Base-by-base conservation (phyloP, 106 monocot species). In the Dioscorea dumetorum region DNA sequence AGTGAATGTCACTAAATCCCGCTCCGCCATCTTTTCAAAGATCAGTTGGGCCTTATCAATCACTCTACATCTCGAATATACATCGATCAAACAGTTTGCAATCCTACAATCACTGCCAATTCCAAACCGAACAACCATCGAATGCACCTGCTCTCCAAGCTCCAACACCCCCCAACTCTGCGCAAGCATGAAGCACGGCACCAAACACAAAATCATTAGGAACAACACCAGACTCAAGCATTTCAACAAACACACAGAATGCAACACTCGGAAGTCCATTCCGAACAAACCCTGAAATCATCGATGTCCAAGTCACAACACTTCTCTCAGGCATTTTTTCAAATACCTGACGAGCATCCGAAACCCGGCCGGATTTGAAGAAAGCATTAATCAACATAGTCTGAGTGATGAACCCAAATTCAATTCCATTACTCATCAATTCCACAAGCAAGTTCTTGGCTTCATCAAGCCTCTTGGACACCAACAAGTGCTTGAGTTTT, bases 301-400 rank as follows among this genome's bases (percentile, higher is more conserved):
- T 76, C 8, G 85, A 85, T 33, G 88, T 83, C 85, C 88, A 91
- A 0, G 88, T 63, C 51, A 91, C 82, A 18, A 88, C 71, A 72
- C 84, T 91, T 52, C 72, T 79, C 33, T 73, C 74, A 16, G 79
- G 61, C 91, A 91, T 91, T 80, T 24, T 33, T 14, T 75, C 88
- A n/a, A 93, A 93, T 64, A 93, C 60, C 49, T 50, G 17, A n/a
- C 83, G 80, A 8, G 88, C 88, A 52, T 85, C 80, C 1, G 17
- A 41, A 19, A 81, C 13, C 11, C 67, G 32, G 3, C 73, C 78
- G 6, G 76, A 78, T 66, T 85, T 93, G 83, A 85, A 76, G 4
- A 85, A 61, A 5, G 68, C 12, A 62, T 93, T 67, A 9, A 93
- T 67, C 61, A 88, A 33, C 57, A 76, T 74, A 15, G 85, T 81